A percentile compares a stretch with the other conserved stretches of the same genome.
Conservation (phyloP, 192 early-diverging fungal species). For the Linnemannia hyalina region DNA sequence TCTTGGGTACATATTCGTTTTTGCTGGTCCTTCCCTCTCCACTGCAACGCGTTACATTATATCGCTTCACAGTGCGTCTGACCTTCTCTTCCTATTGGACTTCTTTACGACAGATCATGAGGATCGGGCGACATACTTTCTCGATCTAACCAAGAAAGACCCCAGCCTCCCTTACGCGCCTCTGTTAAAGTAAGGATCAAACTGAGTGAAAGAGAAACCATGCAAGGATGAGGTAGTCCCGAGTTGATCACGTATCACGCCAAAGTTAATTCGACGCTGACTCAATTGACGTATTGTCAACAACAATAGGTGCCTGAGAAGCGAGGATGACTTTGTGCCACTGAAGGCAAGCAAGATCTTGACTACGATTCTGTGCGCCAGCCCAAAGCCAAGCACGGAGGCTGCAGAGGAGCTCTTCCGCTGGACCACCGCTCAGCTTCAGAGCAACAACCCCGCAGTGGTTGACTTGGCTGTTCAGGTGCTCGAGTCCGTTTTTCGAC, state of each 20-base stretch:
- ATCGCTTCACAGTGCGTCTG: not conserved
- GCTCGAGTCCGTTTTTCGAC: constrained; percentile 80
- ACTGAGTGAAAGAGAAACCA: not conserved
- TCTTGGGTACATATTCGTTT: constrained; percentile 64
- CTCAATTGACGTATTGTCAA: not conserved
- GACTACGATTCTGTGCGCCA: constrained; percentile 69
- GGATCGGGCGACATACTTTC: constrained; percentile 57
- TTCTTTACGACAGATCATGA: constrained; percentile 57
- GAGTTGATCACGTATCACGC: not conserved
- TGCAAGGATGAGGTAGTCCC: not conserved
- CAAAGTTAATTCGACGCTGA: not conserved
- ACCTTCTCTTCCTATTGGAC: not conserved
- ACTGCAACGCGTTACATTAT: not conserved
- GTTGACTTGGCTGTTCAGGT: constrained; percentile 91
- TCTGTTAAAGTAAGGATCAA: constrained; percentile 58
- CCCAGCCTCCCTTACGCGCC: constrained; percentile 58
- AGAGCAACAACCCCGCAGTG: constrained; percentile 62
- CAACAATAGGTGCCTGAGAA: constrained; percentile 72
- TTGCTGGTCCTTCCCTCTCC: no score
- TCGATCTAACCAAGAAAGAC: constrained; percentile 45
- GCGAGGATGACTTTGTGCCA: constrained; percentile 90
- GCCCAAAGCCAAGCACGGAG: constrained; percentile 55
- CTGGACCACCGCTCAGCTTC: constrained; percentile 78
- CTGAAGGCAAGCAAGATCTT: constrained; percentile 90
- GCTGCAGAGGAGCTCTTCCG: constrained; percentile 72